Evolutionary conservation across 768 basidiomycete genomes (phyloP), one percentile per base, ranked within the genome.

Genomic region (Rhodotorula graminis): DNA sequence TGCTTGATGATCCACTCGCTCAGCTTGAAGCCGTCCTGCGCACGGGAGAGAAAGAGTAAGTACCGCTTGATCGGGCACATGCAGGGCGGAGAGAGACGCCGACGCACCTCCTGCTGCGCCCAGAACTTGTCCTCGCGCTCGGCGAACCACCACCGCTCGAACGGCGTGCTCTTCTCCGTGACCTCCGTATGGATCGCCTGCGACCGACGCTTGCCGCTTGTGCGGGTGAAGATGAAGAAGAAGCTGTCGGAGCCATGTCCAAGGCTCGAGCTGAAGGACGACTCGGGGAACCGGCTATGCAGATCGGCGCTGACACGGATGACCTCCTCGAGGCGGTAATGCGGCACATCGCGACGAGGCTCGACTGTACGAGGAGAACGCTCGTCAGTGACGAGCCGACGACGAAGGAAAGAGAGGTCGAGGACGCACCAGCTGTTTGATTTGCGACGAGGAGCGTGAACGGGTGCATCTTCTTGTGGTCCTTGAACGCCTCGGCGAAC

Each of bases 21-120:
- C 18, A 68, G 21, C 42, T 29, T 33, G 19, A 27, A 14, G 23
- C 42, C 67, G 53, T 68, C 67, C 61, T 61, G 52, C 33, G 11
- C 5, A 5, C 23, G 55, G 8, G 31, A 33, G 55, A 19, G 33
- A 1, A 33, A 16, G 31, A 27, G n/a, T 11, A 9, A 12, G 25
- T 3, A 1, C 10, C 8, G 12, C 25, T 52, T 12, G 25, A 21
- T 49, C 8, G 14, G 3, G 10, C 25, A 27, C n/a, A n/a, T n/a
- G 23, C 50, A 9, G 1, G 50, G 10, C 25, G 14, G 2, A 25
- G 27, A 7, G 27, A 37, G 37, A 37, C 37, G 37, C 37, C 37
- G 37, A 9, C 50, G 27, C 27, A 52, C 50, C 27, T 3, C n/a
- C n/a, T 9, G n/a, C 56, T 44, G 57, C 25, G 50, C 50, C 50